Base-by-base conservation (phyloP, 2,329 filamentous ascomycete species). In the Ophiocordyceps robertsii region DNA sequence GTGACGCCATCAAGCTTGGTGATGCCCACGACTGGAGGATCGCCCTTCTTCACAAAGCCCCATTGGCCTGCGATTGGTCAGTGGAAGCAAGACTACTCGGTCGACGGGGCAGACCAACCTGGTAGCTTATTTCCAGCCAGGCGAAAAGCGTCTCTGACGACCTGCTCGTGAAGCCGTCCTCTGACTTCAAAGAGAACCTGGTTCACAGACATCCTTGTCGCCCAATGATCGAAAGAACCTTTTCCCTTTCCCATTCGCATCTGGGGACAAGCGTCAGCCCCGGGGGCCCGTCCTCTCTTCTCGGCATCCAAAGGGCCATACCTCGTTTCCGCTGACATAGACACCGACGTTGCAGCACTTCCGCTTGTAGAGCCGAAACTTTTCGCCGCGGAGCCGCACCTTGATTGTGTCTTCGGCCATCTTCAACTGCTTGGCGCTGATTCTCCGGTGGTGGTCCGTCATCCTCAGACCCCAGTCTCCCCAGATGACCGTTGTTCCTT, bases 201-300 rank as follows among this genome's bases (percentile, higher is more conserved):
- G 65, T 84, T 95, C 41, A 96, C 86, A 9, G 87, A 80, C 51
- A 96, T 80, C 63, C 90, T 80, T 19, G 84, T 78, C 5, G 90
- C 88, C 92, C 92, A 98, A 59, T 94, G 86, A 61, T 98, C 92
- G 59, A 98, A 96, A 48, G 82, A 84, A 53, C 92, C 92, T 63
- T 98, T 98, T 66, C 92, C 92, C 67, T 96, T 98, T 62, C 92
- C 92, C 93, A 98, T 98, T 75, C 92, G 83, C 62, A 87, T 83
- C 78, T 82, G 50, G 7, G 4, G 12, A 9, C 8, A 14, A 13
- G 9, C 12, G 39, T 44, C 19, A 44, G 29, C 30, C 19, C n/a
- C 14, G n/a, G 30, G 6, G 6, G 24, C 17, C 27, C 2, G 12
- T 4, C 12, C 10, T 12, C 33, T 21, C 30, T 17, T 14, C 3